Evolutionary conservation across 768 basidiomycete genomes (phyloP), one percentile per base, ranked within the genome.

Genomic region (Xerocomellus dryophilus): DNA sequence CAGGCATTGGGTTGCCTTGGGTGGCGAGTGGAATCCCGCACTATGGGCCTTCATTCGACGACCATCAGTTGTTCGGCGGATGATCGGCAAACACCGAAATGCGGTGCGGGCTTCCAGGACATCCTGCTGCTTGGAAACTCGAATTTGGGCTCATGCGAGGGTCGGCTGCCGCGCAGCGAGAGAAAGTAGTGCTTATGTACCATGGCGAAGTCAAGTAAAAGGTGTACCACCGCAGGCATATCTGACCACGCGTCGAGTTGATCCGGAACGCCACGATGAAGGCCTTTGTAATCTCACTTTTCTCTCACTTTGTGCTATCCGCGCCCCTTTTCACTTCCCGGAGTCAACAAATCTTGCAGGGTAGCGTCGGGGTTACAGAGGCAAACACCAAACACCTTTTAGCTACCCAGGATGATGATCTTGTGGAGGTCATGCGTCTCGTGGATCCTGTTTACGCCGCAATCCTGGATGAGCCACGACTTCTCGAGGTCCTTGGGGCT

Each of bases 391-490:
- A 48, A 15, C 34, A 18, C 5, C 47, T 63, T 1, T 39, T 62
- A 15, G 54, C 50, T 40, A 23, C 23, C 11, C 46, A 52, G 20
- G 27, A 54, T 4, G 29, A 47, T 11, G 62, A 61, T 51, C 54
- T 50, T n/a, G 50, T 64, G 4, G 32, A 58, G 17, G 59, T 54
- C 20, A 61, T 64, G 52, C 41, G 43, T 39, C 14, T 58, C 49
- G 10, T 64, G 3, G 62, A 61, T 21, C 54, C 56, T 14, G 50
- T 15, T 11, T 43, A 58, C 17, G 59, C 51, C 7, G 51, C 43
- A 21, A 47, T 47, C 34, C 53, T 66, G 6, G 58, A 66, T 20
- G 49, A 53, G 6, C 59, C 58, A 15, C 52, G 64, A 2, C 46
- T 66, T 2, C 14, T 66, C 7, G 43, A 63, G 32, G 43, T 57